Percentiles rank a stretch among this genome's conserved stretches.
These are phyloP conservation scores for Mycena olivaceomarginata DNA, from an alignment of 768 basidiomycete species.

Conservation along the genomic window DNA sequence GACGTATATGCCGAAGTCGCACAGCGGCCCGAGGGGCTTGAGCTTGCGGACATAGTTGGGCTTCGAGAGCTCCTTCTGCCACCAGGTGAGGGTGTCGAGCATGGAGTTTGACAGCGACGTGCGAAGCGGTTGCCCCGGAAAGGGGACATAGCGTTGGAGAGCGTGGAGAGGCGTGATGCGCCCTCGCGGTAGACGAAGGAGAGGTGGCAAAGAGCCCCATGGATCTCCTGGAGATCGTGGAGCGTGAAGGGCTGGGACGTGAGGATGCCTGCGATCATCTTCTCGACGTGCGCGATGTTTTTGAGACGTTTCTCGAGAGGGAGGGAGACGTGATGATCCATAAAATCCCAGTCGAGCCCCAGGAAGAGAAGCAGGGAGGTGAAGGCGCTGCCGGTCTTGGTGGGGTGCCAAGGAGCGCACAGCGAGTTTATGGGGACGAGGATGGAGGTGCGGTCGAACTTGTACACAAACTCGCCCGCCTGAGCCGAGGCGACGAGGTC, in stretches of 20 bases:
- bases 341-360: conserved; percentile 55
- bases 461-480: conserved; percentile 2
- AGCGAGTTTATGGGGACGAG: conserved; percentile 39
- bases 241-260: not conserved
- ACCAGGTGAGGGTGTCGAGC: not conserved
- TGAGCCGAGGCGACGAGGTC: not conserved
- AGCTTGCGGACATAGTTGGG: not conserved
- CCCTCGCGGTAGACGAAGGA: not conserved
- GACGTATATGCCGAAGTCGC: too few species aligned
- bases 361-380: conserved; percentile 43
- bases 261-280: not conserved
- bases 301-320: conserved; percentile 52
- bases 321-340: conserved; percentile 45
- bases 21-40: too few species aligned
- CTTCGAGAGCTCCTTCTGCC: not conserved
- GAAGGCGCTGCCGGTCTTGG: conserved; percentile 48
- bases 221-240: conserved; percentile 5
- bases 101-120: not conserved
- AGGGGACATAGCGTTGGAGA: conserved; percentile 20
- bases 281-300: conserved; percentile 29
- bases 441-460: conserved; percentile 38
- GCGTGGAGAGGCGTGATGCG: not conserved
- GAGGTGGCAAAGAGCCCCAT: conserved; percentile 12
- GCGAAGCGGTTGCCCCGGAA: not conserved
- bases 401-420: conserved; percentile 50